Percentiles rank a stretch among this genome's conserved stretches.
Evolutionary conservation across 2,329 filamentous ascomycete genomes (phyloP).

Genomic region (Rugonectria rugulosa): DNA sequence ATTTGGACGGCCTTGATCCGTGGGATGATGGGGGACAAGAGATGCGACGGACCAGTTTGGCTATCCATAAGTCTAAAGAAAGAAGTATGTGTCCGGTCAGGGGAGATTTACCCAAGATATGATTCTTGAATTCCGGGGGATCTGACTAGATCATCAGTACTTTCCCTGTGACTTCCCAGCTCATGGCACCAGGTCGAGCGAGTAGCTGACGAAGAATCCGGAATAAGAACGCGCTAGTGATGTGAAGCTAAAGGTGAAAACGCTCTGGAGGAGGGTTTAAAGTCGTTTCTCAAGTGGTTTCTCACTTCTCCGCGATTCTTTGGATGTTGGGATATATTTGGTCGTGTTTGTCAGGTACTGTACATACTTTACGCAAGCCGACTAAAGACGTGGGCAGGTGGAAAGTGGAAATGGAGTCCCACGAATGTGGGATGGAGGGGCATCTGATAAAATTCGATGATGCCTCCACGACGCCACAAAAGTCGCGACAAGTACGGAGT

Average conservation of each 20-base stretch:
- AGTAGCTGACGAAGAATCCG: too few relatives aligned
- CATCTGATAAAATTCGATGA: conserved; percentile 17
- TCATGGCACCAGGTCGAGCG: background rate
- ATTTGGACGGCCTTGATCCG: conserved; percentile 1
- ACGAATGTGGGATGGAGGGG: conserved; percentile 17
- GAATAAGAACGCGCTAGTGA: too few relatives aligned
- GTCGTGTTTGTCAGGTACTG: too few relatives aligned
- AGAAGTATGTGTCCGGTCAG: background rate
- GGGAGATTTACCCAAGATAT: background rate
- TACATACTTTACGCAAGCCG: too few relatives aligned
- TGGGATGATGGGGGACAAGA: conserved; percentile 12
- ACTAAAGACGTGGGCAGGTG: background rate
- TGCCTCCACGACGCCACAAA: conserved; percentile 5
- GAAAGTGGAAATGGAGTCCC: conserved; percentile 1
- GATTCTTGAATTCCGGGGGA: background rate
- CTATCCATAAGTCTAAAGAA: background rate
- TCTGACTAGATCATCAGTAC: too few relatives aligned
- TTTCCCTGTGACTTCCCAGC: too few relatives aligned
- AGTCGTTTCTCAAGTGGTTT: background rate
- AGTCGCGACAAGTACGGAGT: background rate
- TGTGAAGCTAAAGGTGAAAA: too few relatives aligned
- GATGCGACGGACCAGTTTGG: background rate
- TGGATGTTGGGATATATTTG: too few relatives aligned
- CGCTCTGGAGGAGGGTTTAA: background rate
- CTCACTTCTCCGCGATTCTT: background rate